phyloP scores from a whole-genome alignment of 1,284 basidiomycete genomes.

The Waitea zeae region DNA sequence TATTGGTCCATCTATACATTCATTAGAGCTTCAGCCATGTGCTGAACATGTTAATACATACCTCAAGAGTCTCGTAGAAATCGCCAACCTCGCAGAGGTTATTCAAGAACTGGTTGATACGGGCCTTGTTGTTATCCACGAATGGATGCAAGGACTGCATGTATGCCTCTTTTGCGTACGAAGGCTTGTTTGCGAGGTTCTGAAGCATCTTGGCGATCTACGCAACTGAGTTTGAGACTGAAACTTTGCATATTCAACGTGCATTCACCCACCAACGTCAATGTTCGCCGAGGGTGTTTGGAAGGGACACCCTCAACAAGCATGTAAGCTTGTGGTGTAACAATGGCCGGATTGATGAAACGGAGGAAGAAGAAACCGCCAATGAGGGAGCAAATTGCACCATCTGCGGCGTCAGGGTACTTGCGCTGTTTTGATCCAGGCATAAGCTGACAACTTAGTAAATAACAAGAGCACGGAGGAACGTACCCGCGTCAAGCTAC shows the following conservation, averaged over 20 bases:
- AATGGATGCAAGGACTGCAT: constrained; percentile 98
- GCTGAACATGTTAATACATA: constrained; percentile 20
- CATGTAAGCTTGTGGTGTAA: constrained; percentile 99
- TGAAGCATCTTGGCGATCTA: constrained; percentile 99
- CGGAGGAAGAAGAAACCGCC: constrained; percentile 99
- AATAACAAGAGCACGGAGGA: constrained; percentile 2
- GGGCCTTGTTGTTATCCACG: constrained; percentile 93
- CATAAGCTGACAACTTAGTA: neutral
- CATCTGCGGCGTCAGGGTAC: constrained; percentile 95
- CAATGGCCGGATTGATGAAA: constrained; percentile 99
- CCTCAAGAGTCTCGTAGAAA: constrained; percentile 98
- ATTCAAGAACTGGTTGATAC: constrained; percentile 96
- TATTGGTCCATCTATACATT: constrained; percentile 87
- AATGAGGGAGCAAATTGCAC: constrained; percentile 94
- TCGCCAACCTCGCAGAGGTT: constrained; percentile 96
- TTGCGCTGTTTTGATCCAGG: constrained; percentile 53
- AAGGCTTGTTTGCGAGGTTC: constrained; percentile 97
- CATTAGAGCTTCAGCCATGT: too few species aligned
- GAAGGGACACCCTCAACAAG: constrained; percentile 94
- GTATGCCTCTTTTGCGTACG: constrained; percentile 93
- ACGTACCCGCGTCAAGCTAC: constrained; percentile 80
- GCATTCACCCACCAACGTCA: constrained; percentile 68
- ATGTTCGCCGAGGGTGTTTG: constrained; percentile 88
- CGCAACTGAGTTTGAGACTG: constrained; percentile 1
- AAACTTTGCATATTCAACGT: neutral